Percentiles rank a stretch among this genome's conserved stretches.
Conservation (phyloP, 345 rosid species). For the Moringa oleifera region DNA sequence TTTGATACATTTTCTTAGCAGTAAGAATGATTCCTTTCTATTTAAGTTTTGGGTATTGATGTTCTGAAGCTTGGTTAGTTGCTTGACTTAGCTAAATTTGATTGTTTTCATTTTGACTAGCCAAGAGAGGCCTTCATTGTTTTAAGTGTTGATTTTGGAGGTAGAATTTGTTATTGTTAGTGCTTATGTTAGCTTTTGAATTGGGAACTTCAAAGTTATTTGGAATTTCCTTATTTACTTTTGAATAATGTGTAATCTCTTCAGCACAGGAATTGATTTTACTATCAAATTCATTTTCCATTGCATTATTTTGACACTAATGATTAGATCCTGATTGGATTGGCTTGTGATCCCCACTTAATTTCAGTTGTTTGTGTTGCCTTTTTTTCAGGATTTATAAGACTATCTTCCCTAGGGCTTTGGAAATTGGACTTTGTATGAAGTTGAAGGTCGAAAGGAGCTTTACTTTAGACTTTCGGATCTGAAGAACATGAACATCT, state of each 20-base stretch:
- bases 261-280: not conserved
- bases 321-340: not conserved
- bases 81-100: slow-evolving; percentile 9
- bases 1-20: slow-evolving; percentile 10
- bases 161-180: slow-evolving; percentile 15
- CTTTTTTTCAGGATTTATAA: slow-evolving; percentile 7
- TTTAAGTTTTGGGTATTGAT: not conserved
- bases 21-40: no score
- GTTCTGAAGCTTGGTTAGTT: slow-evolving; percentile 3
- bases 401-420: slow-evolving; percentile 7
- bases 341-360: not conserved
- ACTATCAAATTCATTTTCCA: not conserved
- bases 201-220: not conserved
- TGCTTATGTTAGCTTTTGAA: slow-evolving; percentile 6
- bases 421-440: slow-evolving; percentile 2
- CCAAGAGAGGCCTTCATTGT: no score
- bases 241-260: no score
- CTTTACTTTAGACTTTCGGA: slow-evolving; percentile 4
- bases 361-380: not conserved
- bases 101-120: not conserved
- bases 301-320: not conserved
- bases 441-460: not conserved
- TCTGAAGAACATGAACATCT: slow-evolving; percentile 18
- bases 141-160: not conserved
- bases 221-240: no score